These are phyloP conservation scores for Podila epicladia DNA, from an alignment of 192 early-diverging fungal genomes.

Conservation along the genomic window DNA sequence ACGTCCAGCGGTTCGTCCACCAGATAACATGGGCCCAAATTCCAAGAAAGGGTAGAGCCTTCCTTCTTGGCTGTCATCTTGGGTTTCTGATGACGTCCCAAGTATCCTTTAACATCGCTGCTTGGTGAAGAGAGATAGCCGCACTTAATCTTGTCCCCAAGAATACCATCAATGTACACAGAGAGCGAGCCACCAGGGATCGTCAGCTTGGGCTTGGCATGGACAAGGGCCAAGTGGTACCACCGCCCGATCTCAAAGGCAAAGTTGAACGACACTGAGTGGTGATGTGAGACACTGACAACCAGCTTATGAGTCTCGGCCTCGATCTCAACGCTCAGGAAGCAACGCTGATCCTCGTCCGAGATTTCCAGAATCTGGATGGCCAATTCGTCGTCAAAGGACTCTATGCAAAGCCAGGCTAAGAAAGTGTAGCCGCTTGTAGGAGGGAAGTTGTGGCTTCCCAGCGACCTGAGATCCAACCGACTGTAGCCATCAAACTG, in stretches of 20 bases:
- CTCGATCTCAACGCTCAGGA: constrained; percentile 57
- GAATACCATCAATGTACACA: constrained; percentile 70
- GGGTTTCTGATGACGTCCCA: constrained; percentile 55
- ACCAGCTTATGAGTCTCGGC: constrained; percentile 56
- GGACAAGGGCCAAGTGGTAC: constrained; percentile 77
- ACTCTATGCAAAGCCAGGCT: constrained; percentile 70
- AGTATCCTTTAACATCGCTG: constrained; percentile 46
- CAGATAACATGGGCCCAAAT: constrained; percentile 73
- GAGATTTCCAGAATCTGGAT: constrained; percentile 60
- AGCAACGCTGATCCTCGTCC: constrained; percentile 57
- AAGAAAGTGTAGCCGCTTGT: constrained; percentile 67
- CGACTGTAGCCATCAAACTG: constrained; percentile 66
- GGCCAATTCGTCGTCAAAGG: constrained; percentile 53
- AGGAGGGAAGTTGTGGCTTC: constrained; percentile 64
- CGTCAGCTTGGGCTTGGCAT: constrained; percentile 62
- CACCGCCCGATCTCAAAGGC: constrained; percentile 66
- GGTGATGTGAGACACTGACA: constrained; percentile 56
- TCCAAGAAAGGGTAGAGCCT: constrained; percentile 58
- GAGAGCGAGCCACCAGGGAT: constrained; percentile 55
- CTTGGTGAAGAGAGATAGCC: constrained; percentile 61
- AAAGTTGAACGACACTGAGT: constrained; percentile 56
- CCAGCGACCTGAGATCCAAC: constrained; percentile 54
- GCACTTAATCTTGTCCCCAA: constrained; percentile 64
- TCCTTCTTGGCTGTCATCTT: constrained; percentile 41
- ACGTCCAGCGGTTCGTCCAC: constrained; percentile 69